Conservation (phyloP, 2,329 filamentous ascomycete genomes). For the Stachybotrys echinatus region DNA sequence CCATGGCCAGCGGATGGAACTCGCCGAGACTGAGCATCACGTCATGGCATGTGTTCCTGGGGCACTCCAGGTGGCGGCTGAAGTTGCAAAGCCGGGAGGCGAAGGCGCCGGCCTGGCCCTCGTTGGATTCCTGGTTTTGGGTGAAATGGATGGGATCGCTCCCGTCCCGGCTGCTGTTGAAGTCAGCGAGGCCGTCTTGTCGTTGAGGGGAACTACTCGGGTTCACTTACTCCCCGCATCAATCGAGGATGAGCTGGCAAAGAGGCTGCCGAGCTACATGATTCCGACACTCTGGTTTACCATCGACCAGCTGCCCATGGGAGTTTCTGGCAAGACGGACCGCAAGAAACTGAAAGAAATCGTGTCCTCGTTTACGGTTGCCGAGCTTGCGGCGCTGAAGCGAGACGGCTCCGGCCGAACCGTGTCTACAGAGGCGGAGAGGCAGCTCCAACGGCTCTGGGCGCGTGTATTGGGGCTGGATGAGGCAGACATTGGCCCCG, state of each 20-base stretch:
- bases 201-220: no score
- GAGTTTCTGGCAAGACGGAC: constrained; percentile 10
- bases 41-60: neutral
- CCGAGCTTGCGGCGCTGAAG: neutral
- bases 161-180: neutral
- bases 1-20: constrained; percentile 49
- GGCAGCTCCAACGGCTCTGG: constrained; percentile 25
- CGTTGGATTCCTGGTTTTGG: neutral
- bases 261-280: constrained; percentile 12
- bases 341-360: constrained; percentile 6
- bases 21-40: constrained; percentile 20
- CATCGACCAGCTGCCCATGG: constrained; percentile 8
- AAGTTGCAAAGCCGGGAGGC: neutral
- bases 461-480: constrained; percentile 25
- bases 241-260: neutral
- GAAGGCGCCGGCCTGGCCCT: neutral
- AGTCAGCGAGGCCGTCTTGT: no score
- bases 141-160: neutral
- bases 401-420: neutral
- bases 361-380: neutral
- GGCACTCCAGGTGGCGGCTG: neutral
- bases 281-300: constrained; percentile 10
- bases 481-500: constrained; percentile 25
- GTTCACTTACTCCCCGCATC: no score
- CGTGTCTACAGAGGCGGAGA: neutral